Evolutionary conservation across 2,329 filamentous ascomycete genomes (phyloP).

Genomic region (Magnaporthiopsis incrustans): DNA sequence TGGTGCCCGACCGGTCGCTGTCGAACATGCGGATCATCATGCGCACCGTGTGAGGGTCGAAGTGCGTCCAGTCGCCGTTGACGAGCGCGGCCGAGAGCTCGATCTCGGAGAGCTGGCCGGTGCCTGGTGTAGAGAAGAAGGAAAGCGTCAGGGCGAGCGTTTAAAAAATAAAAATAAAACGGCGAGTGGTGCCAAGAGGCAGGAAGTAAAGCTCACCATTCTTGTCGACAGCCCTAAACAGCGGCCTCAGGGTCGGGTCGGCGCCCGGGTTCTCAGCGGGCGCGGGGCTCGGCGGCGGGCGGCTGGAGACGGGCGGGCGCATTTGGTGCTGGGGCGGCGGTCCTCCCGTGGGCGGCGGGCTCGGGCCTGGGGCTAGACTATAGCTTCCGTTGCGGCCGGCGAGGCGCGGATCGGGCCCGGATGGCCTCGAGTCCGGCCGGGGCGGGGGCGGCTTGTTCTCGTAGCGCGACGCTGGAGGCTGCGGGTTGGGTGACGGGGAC

Average conservation of each 20-base stretch:
- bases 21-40: constrained; percentile 99
- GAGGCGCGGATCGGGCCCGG: constrained; percentile 7
- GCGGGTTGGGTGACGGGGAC: constrained; percentile 15
- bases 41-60: constrained; percentile 86
- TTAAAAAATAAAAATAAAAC: no score
- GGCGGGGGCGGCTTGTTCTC: constrained; percentile 40
- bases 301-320: constrained; percentile 48
- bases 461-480: constrained; percentile 29
- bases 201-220: constrained; percentile 45
- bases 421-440: constrained; percentile 22
- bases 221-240: constrained; percentile 89
- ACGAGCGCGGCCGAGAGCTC: constrained; percentile 87
- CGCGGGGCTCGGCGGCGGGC: constrained; percentile 59
- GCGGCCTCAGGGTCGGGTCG: constrained; percentile 68
- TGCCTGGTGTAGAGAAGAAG: constrained; percentile 37
- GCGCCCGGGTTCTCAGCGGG: constrained; percentile 36
- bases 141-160: constrained; percentile 5
- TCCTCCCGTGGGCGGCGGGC: constrained; percentile 39
- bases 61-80: constrained; percentile 90
- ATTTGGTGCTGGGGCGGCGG: constrained; percentile 33
- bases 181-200: neutral
- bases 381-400: constrained; percentile 18
- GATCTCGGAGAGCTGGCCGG: constrained; percentile 73
- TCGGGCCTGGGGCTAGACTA: constrained; percentile 31
- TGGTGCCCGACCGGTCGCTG: constrained; percentile 77